Conservation (phyloP, 2,329 filamentous ascomycete genomes). For the Colletotrichum zoysiae region DNA sequence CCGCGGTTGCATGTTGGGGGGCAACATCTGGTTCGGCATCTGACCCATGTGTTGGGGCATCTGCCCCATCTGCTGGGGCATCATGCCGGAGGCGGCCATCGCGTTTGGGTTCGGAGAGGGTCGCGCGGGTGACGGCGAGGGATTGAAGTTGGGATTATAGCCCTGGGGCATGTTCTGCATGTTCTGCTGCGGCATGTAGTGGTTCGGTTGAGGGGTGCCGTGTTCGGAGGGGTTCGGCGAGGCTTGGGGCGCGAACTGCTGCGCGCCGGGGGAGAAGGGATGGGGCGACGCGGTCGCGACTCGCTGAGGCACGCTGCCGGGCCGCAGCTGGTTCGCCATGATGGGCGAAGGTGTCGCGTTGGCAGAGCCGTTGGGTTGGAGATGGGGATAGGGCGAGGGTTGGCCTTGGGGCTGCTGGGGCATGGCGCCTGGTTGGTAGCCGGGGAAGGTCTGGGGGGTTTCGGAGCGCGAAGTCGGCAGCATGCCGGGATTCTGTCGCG, state of each 20-base stretch:
- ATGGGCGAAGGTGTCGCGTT: slow-evolving; percentile 94
- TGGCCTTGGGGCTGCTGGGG: slow-evolving; percentile 72
- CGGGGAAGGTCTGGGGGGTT: slow-evolving; percentile 86
- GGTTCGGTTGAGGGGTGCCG: slow-evolving; percentile 79
- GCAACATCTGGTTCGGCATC: slow-evolving; percentile 51
- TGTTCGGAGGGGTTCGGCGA: slow-evolving; percentile 85
- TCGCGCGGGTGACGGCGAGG: slow-evolving; percentile 67
- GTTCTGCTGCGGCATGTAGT: slow-evolving; percentile 73
- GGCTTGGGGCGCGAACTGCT: slow-evolving; percentile 78
- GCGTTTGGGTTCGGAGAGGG: slow-evolving; percentile 67
- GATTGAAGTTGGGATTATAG: slow-evolving; percentile 70
- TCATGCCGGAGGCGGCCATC: slow-evolving; percentile 66
- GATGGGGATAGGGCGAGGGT: slow-evolving; percentile 81
- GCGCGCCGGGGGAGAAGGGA: slow-evolving; percentile 83
- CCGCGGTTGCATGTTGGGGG: slow-evolving; percentile 57
- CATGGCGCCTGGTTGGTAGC: slow-evolving; percentile 76
- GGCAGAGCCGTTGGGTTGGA: slow-evolving; percentile 82
- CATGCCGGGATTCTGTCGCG: slow-evolving; percentile 79
- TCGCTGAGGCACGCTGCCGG: slow-evolving; percentile 79
- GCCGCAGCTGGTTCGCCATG: slow-evolving; percentile 83
- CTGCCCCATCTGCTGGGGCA: slow-evolving; percentile 61
- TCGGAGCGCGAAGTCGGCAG: slow-evolving; percentile 89
- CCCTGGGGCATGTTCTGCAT: slow-evolving; percentile 71
- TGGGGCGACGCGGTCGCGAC: slow-evolving; percentile 94
- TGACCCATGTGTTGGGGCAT: slow-evolving; percentile 56